Evolutionary conservation across 768 basidiomycete species (phyloP), one percentile per base, ranked within the genome.

Genomic region (Phanerochaete sordida): DNA sequence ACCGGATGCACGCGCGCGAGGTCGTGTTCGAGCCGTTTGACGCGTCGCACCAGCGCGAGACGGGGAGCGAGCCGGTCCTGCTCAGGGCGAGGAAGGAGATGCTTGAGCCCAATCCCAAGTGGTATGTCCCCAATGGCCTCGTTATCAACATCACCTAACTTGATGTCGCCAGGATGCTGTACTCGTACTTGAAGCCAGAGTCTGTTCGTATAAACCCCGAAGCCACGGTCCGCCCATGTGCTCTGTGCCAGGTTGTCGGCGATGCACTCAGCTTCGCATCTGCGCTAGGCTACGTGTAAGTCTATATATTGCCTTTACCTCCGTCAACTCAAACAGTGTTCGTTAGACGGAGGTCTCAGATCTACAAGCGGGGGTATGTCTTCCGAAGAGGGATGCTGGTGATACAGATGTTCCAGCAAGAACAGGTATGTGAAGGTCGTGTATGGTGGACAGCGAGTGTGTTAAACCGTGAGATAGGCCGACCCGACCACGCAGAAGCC

Each of bases 151-250:
- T 56, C 7, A 35, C n/a, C 27, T 24, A 11, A 31, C 51, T 30
- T 59, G 19, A 51, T 50, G 8, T 15, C 19, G 39, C 39, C 63
- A 92, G 90, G 91, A 77, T 85, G 9, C 72, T 94, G 16, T 91
- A 86, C 70, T 90, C 91, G 24, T 90, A 88, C 69, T 76, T 91
- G 58, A 91, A 91, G 69, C 91, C 92, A 53, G 91, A 93, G 70
- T 87, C 88, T n/a, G 85, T 84, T 12, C 83, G 91, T 47, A 86
- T 87, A 16, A 88, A 93, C 65, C 91, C 91, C 11, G 90, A 93
- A 69, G 90, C 91, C 1, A 94, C 92, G 2, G 91, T 94, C 49
- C 81, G 91, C 51, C 90, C 92, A 11, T 93, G 91, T 87, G 86
- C 90, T 15, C 87, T 84, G 31, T 88, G 86, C 61, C 83, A 90